Percentiles rank a stretch among this genome's conserved stretches.
These are phyloP conservation scores for Hymenochaete sp. DNA, from an alignment of 1,284 basidiomycete genomes.

Conservation along the genomic window DNA sequence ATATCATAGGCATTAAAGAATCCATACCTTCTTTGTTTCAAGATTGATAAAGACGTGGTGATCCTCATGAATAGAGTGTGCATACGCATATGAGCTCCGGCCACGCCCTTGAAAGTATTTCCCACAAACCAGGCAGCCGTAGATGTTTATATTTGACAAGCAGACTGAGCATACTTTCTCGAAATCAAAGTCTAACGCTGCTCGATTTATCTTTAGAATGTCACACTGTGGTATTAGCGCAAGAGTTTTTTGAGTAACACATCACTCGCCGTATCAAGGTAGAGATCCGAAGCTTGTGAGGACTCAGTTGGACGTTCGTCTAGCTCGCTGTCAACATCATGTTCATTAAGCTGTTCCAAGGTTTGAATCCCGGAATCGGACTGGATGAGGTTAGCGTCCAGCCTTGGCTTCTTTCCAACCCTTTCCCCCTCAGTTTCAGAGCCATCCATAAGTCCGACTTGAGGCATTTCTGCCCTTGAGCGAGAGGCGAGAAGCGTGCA, in stretches of 20 bases:
- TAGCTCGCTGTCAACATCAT: too few relatives aligned
- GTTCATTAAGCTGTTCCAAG: conserved; percentile 5
- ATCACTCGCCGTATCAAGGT: conserved; percentile 90
- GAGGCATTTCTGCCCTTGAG: too few relatives aligned
- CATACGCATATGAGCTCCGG: conserved; percentile 87
- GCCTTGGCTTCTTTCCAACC: conserved; percentile 37
- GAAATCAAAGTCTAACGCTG: conserved; percentile 94
- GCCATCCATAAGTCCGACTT: too few relatives aligned
- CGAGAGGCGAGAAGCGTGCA: too few relatives aligned
- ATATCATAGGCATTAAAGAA: conserved; percentile 18
- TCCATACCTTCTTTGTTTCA: conserved; percentile 75
- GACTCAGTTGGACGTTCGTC: too few relatives aligned
- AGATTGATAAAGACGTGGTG: conserved; percentile 98
- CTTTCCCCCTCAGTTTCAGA: conserved; percentile 22
- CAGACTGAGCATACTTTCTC: conserved; percentile 98
- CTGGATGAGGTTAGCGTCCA: conserved; percentile 13
- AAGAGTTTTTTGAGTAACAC: too few relatives aligned
- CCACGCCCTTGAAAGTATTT: conserved; percentile 99
- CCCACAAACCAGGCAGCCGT: conserved; percentile 96
- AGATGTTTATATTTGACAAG: conserved; percentile 93
- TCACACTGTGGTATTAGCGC: too few relatives aligned
- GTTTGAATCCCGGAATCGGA: conserved; percentile 13
- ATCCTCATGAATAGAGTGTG: conserved; percentile 95
- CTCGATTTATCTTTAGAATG: conserved; percentile 68
- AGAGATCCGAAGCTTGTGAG: conserved; percentile 72